Base-by-base conservation (phyloP, 75 land plant genomes). In the Sequoia sempervirens region DNA sequence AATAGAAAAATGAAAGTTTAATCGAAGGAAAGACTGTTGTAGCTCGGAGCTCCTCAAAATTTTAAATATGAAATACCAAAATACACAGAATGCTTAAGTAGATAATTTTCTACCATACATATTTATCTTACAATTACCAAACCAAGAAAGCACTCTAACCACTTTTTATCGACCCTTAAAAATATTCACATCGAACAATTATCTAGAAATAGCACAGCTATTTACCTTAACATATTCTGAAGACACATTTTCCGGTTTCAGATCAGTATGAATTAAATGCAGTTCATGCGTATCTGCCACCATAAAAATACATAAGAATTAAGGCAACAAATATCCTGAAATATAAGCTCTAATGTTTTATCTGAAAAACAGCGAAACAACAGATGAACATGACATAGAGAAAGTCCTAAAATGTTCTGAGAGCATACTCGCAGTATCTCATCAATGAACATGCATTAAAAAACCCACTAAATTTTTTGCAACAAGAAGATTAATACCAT, bases 171-270 rank as follows among this genome's bases (percentile, higher is more conserved):
- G n/a, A n/a, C n/a, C n/a, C n/a, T n/a, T 30, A 75, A 78, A 38
- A 85, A 80, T 28, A 85, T 4, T 6, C 28, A 26, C n/a, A 84
- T 13, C 43, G 53, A 73, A 70, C 66, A 26, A 40, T 76, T 28
- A 76, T 76, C 20, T 26, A 76, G 15, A 17, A 41, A 76, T 3
- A 37, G 5, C 15, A 80, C 32, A 28, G 58, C 68, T 5, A 32
- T 82, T 30, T 64, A 93, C 94, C 79, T 92, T 93, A 1, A 93
- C 43, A 79, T 90, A 85, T 11, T 93, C 93, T 66, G 93, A 81
- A n/a, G n/a, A n/a, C n/a, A n/a, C n/a, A n/a, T n/a, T n/a, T n/a
- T n/a, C n/a, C n/a, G n/a, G n/a, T n/a, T n/a, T n/a, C n/a, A n/a
- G n/a, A n/a, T n/a, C n/a, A n/a, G n/a, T n/a, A n/a, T n/a, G n/a